Conservation (phyloP, 2,329 filamentous ascomycete genomes). For the Colletotrichum plurivorum region DNA sequence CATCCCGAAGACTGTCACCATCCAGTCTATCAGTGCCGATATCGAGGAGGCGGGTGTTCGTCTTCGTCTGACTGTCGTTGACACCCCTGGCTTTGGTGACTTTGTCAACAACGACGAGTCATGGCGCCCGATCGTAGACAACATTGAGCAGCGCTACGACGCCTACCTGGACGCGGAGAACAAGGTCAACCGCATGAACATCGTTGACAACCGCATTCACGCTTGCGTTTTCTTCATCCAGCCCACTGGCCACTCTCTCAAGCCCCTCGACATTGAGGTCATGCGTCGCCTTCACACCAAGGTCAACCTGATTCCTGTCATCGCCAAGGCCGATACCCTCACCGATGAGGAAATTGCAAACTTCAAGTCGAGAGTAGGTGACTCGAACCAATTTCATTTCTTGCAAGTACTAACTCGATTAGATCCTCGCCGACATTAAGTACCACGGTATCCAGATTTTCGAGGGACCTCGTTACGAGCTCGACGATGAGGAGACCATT, state of each 20-base stretch:
- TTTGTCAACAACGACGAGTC: constrained; percentile 99
- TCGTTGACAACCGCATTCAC: constrained; percentile 98
- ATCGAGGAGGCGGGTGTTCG: constrained; percentile 99
- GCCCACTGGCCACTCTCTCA: constrained; percentile 97
- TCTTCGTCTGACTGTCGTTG: constrained; percentile 94
- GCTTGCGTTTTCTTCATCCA: constrained; percentile 99
- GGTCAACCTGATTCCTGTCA: constrained; percentile 99
- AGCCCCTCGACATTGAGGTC: constrained; percentile 98
- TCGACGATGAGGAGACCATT: constrained; percentile 99
- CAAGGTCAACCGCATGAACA: constrained; percentile 99
- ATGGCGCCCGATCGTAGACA: constrained; percentile 98
- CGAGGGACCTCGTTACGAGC: constrained; percentile 97
- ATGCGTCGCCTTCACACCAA: constrained; percentile 99
- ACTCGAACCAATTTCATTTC: background rate
- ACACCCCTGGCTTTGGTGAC: constrained; percentile 98
- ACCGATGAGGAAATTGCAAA: constrained; percentile 95
- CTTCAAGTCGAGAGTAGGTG: constrained; percentile 95
- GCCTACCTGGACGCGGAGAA: constrained; percentile 99
- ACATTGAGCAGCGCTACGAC: constrained; percentile 99
- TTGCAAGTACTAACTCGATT: constrained; percentile 29
- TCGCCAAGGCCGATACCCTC: constrained; percentile 97
- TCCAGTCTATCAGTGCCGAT: constrained; percentile 94
- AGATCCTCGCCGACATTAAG: constrained; percentile 98
- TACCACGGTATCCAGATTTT: constrained; percentile 99
- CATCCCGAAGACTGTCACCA: constrained; percentile 97